Base-by-base conservation (phyloP, 2,329 filamentous ascomycete genomes). In the Harringtonia lauricola region DNA sequence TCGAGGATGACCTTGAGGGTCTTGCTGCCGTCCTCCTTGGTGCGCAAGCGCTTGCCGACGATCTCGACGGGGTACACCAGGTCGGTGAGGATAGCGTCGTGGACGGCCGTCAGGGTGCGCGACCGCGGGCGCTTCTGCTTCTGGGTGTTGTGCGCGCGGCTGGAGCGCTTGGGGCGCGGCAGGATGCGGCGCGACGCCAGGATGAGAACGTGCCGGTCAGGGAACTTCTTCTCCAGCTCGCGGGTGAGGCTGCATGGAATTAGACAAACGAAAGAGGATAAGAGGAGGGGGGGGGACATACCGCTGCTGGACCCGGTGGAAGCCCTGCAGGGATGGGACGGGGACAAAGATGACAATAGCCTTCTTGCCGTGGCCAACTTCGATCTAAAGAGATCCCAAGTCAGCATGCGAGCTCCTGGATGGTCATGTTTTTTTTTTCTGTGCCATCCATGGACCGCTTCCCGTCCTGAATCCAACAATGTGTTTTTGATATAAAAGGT, bases 221-320 rank as follows among this genome's bases (percentile, higher is more conserved):
- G 96, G 87, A 98, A 98, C 79, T 98, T 98, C 88, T 98, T 98
- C 85, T 98, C 92, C 66, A 98, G 89, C 81, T 98, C 92, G 74
- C 92, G 92, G 72, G 92, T 98, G 66, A 98, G 83, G 67, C 90
- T 96, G 52, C 10, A 8, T 39, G 49, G 24, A 30, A n/a, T 4
- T 28, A 19, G 18, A 17, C 18, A 26, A 15, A 9, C 14, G 14
- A 18, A 19, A 19, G 6, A 22, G 7, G 9, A 2, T 2, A 14
- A 13, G 8, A 2, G 15, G 4, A 39, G 14, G 10, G 21, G 15
- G 29, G 14, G 15, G 18, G 15, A 14, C 26, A 38, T 89, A 96
- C 90, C 92, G 89, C 79, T 96, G 92, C 82, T 98, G 92, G 68
- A 95, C 87, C 67, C 92, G 89, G 86, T 96, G 92, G 87, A 95